Percentiles rank a stretch among this genome's conserved stretches.
Evolutionary conservation across 2,329 filamentous ascomycete genomes (phyloP).

Genomic region (Cordyceps fumosorosea): DNA sequence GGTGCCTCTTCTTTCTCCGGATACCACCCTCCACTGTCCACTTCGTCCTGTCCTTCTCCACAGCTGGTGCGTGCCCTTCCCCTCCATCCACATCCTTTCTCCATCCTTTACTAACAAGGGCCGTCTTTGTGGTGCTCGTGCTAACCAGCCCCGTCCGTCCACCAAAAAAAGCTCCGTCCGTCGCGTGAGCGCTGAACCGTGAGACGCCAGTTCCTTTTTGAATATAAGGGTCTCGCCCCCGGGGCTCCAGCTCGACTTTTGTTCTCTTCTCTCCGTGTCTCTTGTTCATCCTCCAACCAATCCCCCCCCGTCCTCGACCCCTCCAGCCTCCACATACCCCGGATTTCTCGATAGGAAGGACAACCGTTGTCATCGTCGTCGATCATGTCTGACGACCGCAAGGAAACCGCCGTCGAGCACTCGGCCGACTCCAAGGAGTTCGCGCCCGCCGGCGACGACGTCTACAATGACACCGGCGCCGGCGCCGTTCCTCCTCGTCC

Average conservation of each 20-base stretch:
- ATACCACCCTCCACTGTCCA: conserved; percentile 14
- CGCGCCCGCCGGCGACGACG: neutral
- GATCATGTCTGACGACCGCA: conserved; percentile 12
- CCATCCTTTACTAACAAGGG: conserved; percentile 10
- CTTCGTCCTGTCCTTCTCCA: conserved; percentile 1
- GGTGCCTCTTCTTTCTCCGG: conserved; percentile 9
- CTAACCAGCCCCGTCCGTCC: neutral
- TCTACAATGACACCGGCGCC: neutral
- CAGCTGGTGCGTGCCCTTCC: conserved; percentile 10
- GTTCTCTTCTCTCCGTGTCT: neutral
- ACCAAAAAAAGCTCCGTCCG: neutral
- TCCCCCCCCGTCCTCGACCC: neutral
- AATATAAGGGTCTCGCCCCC: conserved; percentile 13
- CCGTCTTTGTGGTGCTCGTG: conserved; percentile 1
- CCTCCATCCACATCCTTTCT: neutral
- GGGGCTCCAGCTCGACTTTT: neutral
- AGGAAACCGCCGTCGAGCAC: conserved; percentile 9
- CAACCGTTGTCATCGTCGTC: neutral
- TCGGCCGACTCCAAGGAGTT: conserved; percentile 10
- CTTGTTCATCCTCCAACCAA: conserved; percentile 4
- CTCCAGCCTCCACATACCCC: conserved; percentile 1
- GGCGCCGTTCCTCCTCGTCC: conserved; percentile 28
- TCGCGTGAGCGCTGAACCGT: conserved; percentile 7
- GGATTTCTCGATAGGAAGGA: conserved; percentile 6
- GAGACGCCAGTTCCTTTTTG: neutral